A percentile compares a stretch with the other conserved stretches of the same genome.
Conservation (phyloP, 2,329 filamentous ascomycete genomes). For the Sarocladiaceae sp. region DNA sequence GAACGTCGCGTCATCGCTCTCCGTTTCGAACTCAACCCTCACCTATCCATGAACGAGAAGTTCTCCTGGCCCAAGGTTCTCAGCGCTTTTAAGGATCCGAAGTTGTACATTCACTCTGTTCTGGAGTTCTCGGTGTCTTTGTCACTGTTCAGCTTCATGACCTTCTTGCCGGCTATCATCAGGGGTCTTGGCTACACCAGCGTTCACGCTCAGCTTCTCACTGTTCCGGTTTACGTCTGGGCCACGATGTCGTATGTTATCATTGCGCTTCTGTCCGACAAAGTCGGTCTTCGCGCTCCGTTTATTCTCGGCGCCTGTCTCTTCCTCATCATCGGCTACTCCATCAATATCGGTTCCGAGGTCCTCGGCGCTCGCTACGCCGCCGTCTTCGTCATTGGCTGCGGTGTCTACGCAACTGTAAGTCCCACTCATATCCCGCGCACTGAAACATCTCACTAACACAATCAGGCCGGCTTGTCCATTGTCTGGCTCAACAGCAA, state of each 20-base stretch:
- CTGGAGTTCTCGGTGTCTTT: constrained; percentile 46
- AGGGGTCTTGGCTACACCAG: constrained; percentile 35
- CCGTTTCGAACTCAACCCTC: constrained; percentile 12
- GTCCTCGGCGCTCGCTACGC: neutral
- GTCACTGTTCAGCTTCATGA: constrained; percentile 47
- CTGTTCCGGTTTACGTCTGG: constrained; percentile 24
- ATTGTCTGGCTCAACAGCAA: constrained; percentile 45
- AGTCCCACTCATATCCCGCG: neutral
- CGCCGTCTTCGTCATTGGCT: neutral
- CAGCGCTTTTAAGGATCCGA: constrained; percentile 9
- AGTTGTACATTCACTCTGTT: constrained; percentile 18
- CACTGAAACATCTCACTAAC: neutral
- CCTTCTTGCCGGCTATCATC: constrained; percentile 51
- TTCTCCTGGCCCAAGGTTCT: constrained; percentile 12
- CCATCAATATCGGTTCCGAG: constrained; percentile 12
- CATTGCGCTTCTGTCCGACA: constrained; percentile 22
- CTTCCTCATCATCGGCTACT: constrained; percentile 24
- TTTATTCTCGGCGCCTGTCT: constrained; percentile 19
- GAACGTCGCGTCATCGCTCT: constrained; percentile 12
- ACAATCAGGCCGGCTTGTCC: constrained; percentile 30
- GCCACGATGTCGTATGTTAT: constrained; percentile 19
- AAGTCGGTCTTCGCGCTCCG: constrained; percentile 16
- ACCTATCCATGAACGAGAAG: constrained; percentile 10
- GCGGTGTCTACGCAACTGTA: neutral
- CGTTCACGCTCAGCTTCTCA: constrained; percentile 26